Evolutionary conservation across 805 yeast species (phyloP).

Genomic region (Nakazawaea peltata): DNA sequence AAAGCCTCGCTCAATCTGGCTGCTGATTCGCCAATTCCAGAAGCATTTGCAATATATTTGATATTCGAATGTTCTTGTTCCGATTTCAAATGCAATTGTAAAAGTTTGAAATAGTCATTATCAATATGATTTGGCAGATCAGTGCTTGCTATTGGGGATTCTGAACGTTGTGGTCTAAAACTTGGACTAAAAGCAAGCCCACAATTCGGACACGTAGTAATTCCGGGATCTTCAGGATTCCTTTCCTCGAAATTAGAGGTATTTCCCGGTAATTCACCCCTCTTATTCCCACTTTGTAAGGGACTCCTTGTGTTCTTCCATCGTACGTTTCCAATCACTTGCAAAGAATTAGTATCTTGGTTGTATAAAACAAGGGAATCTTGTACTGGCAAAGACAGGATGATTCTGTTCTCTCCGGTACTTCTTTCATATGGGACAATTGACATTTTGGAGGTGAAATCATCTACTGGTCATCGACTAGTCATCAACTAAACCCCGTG

Average conservation of each 20-base stretch:
- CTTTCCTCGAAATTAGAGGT: too few relatives aligned
- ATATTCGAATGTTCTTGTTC: not conserved
- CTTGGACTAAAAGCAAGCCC: not conserved
- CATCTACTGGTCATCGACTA: too few relatives aligned
- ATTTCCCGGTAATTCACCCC: too few relatives aligned
- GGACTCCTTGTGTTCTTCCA: too few relatives aligned
- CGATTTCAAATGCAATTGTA: slow-evolving; percentile 3
- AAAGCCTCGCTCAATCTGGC: slow-evolving; percentile 20
- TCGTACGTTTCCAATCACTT: slow-evolving; percentile 4
- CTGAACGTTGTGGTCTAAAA: not conserved
- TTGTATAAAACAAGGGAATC: slow-evolving; percentile 7
- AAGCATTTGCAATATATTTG: slow-evolving; percentile 19
- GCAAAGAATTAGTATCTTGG: slow-evolving; percentile 3
- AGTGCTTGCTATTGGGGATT: not conserved
- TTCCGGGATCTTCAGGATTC: too few relatives aligned
- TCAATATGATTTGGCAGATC: slow-evolving; percentile 2
- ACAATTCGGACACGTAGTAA: slow-evolving; percentile 3
- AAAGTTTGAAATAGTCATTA: slow-evolving; percentile 9
- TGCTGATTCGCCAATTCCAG: too few relatives aligned
- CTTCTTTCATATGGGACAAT: slow-evolving; percentile 5
- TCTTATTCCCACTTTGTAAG: too few relatives aligned
- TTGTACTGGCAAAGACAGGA: slow-evolving; percentile 4
- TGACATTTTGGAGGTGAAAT: slow-evolving; percentile 8
- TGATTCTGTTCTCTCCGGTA: slow-evolving; percentile 1
- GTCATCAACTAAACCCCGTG: too few relatives aligned